Evolutionary conservation across 2,329 filamentous ascomycete species (phyloP).

Genomic region (Pleoardoris graminearum): DNA sequence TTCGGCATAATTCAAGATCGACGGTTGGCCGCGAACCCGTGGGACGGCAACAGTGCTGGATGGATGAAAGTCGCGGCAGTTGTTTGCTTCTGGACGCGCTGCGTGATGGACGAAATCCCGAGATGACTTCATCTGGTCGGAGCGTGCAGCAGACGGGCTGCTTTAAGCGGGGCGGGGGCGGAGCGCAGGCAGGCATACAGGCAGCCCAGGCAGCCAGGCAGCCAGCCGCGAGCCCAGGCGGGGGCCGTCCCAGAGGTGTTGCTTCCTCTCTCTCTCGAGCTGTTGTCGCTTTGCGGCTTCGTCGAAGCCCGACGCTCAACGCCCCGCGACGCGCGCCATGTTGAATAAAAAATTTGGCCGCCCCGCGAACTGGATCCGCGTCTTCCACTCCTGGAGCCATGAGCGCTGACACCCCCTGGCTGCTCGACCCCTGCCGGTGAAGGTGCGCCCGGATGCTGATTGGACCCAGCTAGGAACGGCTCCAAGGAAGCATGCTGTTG

Average conservation of each 20-base stretch:
- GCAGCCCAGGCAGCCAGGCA: not conserved
- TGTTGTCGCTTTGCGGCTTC: not conserved
- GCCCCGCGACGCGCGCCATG: not conserved
- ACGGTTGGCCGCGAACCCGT: not conserved
- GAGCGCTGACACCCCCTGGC: not conserved
- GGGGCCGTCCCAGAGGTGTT: not conserved
- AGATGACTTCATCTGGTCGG: conserved; percentile 17
- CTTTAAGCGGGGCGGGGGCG: conserved; percentile 21
- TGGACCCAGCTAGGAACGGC: conserved; percentile 7
- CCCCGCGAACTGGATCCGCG: conserved; percentile 6
- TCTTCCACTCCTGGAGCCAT: not conserved
- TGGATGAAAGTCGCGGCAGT: conserved; percentile 8
- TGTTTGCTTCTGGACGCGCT: conserved; percentile 9
- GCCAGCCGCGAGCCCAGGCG: not conserved
- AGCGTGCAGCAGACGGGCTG: conserved; percentile 8
- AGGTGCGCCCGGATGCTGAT: conserved; percentile 10
- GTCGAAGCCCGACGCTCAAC: not conserved
- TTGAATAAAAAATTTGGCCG: conserved; percentile 4
- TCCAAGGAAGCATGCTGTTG: conserved; percentile 14
- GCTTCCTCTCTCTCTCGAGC: not conserved
- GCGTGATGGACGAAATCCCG: conserved; percentile 5
- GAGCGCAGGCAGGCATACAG: conserved; percentile 11
- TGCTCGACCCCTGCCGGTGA: not conserved
- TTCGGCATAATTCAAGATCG: conserved; percentile 1
- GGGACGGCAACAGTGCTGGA: conserved; percentile 3